phyloP scores from a whole-genome alignment of 2,329 filamentous ascomycete genomes.

The Cordyceps tenuipes region DNA sequence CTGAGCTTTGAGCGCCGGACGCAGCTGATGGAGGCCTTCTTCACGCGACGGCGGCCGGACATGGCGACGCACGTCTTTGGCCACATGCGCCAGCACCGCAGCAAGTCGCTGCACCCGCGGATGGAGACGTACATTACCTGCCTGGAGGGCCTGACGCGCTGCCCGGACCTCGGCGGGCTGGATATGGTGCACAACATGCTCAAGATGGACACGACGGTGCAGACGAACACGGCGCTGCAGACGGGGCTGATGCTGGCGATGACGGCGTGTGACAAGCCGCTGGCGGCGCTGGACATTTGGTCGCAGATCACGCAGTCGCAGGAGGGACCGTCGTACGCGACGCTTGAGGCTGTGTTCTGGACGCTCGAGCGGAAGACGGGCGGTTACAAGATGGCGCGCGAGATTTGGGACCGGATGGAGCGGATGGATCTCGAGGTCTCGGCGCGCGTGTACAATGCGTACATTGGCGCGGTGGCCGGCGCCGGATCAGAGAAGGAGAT shows the following conservation, averaged over 20 bases:
- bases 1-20: conserved; percentile 58
- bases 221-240: conserved; percentile 65
- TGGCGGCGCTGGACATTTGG: conserved; percentile 71
- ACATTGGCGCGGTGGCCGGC: conserved; percentile 63
- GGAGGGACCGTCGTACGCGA: conserved; percentile 81
- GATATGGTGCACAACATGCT: conserved; percentile 83
- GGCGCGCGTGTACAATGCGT: conserved; percentile 63
- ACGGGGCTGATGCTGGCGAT: conserved; percentile 88
- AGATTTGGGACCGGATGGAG: conserved; percentile 63
- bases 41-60: conserved; percentile 66
- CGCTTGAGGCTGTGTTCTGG: conserved; percentile 72
- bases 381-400: conserved; percentile 51
- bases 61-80: conserved; percentile 83
- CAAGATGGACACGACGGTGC: conserved; percentile 79
- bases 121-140: conserved; percentile 68
- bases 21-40: conserved; percentile 74
- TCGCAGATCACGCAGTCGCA: conserved; percentile 68
- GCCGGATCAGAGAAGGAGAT: conserved; percentile 64
- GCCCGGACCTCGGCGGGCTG: conserved; percentile 49
- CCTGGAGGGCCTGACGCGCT: conserved; percentile 64
- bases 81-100: conserved; percentile 78
- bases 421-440: conserved; percentile 74
- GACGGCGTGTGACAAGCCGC: conserved; percentile 56
- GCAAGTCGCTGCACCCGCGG: conserved; percentile 55
- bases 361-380: conserved; percentile 58